Base-by-base conservation (phyloP, 2,329 filamentous ascomycete genomes). In the Colletotrichum falcatum region DNA sequence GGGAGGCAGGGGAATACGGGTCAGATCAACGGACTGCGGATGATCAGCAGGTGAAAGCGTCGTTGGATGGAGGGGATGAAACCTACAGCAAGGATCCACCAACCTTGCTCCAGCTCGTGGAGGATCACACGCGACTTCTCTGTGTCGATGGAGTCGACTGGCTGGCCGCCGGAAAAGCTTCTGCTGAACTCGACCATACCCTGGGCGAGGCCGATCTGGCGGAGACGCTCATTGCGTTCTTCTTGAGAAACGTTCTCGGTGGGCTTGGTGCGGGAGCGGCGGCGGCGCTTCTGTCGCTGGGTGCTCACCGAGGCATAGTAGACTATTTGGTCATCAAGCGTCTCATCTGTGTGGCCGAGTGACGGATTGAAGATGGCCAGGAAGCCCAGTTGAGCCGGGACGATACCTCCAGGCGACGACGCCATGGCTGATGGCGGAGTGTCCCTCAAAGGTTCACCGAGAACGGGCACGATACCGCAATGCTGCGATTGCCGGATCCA, bases 291-390 rank as follows among this genome's bases (percentile, higher is more conserved):
- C 46, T 79, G 75, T 39, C 79, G 74, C 60, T 83, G 82, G 3
- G 84, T 83, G 65, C 79, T 82, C 64, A 86, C 80, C 7, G 93
- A 94, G 76, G 92, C 92, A 83, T 97, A 98, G 85, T 97, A 99
- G 75, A 98, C 93, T 73, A 98, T 94, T 82, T 99, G 94, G 74
- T 96, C 87, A 67, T 88, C 86, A 74, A 95, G 85, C 1, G 84
- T 86, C 53, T 87, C 85, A 75, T 88, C 86, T 3, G 83, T 86
- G 53, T 76, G 78, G 76, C 92, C 91, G 54, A 97, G 87, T 7
- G 91, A 90, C 42, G 97, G 96, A 80, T 97, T 98, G 86, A 97
- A 99, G 79, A 99, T 97, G 79, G 95, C 91, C 55, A 99, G 88
- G 80, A 96, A 98, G 76, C 93, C 92, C 37, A 98, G 89, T 78